These are phyloP conservation scores for Ambrosiella xylebori DNA, from an alignment of 2,329 filamentous ascomycete genomes.

Conservation along the genomic window DNA sequence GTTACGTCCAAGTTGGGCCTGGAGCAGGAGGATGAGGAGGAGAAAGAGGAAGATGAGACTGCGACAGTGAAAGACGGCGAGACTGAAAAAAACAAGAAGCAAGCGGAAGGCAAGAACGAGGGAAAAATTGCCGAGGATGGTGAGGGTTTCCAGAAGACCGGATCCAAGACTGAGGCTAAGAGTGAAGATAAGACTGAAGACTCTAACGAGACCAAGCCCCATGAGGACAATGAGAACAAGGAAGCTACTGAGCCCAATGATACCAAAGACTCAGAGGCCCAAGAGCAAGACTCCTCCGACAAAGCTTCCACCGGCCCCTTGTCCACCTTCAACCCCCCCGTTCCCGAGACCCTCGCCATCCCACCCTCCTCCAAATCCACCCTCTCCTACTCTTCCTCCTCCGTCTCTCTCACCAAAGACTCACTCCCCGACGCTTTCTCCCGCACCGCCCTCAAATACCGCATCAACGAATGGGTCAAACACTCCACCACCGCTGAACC, in stretches of 20 bases:
- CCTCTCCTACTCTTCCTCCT: conserved; percentile 26
- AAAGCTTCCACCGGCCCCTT: too few relatives aligned
- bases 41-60: not conserved
- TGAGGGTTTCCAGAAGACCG: conserved; percentile 10
- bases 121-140: not conserved
- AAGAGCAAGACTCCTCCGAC: too few relatives aligned
- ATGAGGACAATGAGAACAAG: conserved; percentile 6
- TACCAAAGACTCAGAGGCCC: too few relatives aligned
- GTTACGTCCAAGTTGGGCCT: not conserved
- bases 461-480: conserved; percentile 94
- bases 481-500: conserved; percentile 63
- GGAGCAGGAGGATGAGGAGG: not conserved
- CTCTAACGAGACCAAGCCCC: conserved; percentile 6
- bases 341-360: conserved; percentile 7
- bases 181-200: conserved; percentile 7
- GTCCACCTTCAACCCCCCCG: too few relatives aligned
- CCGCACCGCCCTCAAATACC: conserved; percentile 61
- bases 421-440: conserved; percentile 55
- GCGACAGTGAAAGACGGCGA: not conserved
- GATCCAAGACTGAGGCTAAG: conserved; percentile 9
- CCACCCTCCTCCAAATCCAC: conserved; percentile 24
- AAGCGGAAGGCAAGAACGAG: conserved; percentile 9
- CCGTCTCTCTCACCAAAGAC: conserved; percentile 37
- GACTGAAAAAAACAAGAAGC: not conserved
- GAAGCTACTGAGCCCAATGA: too few relatives aligned